Conservation (phyloP, 805 yeast genomes). For the Alloascoidea hylecoeti region DNA sequence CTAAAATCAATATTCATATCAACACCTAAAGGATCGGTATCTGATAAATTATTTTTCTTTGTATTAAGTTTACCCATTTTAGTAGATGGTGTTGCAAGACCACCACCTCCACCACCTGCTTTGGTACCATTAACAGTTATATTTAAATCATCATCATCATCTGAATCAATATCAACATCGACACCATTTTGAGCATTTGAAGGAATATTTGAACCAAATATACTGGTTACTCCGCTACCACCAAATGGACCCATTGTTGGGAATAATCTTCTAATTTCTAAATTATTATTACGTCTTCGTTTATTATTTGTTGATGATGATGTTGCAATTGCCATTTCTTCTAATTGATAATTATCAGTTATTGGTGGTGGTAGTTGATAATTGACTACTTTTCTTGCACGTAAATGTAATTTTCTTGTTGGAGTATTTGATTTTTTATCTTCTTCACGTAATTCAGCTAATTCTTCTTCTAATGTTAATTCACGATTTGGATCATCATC, state of each 20-base stretch:
- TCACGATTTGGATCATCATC: slow-evolving; percentile 12
- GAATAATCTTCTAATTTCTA: slow-evolving; percentile 51
- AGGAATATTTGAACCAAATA: slow-evolving; percentile 59
- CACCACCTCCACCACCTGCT: slow-evolving; percentile 5
- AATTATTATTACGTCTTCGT: slow-evolving; percentile 22
- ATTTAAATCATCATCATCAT: slow-evolving; percentile 16
- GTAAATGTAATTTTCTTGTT: slow-evolving; percentile 22
- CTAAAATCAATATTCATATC: slow-evolving; percentile 76
- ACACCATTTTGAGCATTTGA: slow-evolving; percentile 27
- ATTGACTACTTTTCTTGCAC: slow-evolving; percentile 62
- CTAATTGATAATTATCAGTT: slow-evolving; percentile 17
- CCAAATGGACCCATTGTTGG: slow-evolving; percentile 98
- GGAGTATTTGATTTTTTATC: slow-evolving; percentile 51
- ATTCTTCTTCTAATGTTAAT: slow-evolving; percentile 43
- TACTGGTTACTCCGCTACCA: slow-evolving; percentile 80
- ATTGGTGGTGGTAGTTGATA: slow-evolving; percentile 80
- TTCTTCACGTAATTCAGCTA: slow-evolving; percentile 49
- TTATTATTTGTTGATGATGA: slow-evolving; percentile 21
- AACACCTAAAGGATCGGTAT: slow-evolving; percentile 86
- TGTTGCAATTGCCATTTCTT: slow-evolving; percentile 14
- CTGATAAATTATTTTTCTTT: slow-evolving; percentile 59
- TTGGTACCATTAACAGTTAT: slow-evolving; percentile 22
- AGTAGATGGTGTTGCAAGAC: slow-evolving; percentile 9
- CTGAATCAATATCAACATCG: slow-evolving; percentile 12
- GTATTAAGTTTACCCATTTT: slow-evolving; percentile 15